Evolutionary conservation across 768 basidiomycete genomes (phyloP).

Genomic region (Xerocomellus chrysenteron): DNA sequence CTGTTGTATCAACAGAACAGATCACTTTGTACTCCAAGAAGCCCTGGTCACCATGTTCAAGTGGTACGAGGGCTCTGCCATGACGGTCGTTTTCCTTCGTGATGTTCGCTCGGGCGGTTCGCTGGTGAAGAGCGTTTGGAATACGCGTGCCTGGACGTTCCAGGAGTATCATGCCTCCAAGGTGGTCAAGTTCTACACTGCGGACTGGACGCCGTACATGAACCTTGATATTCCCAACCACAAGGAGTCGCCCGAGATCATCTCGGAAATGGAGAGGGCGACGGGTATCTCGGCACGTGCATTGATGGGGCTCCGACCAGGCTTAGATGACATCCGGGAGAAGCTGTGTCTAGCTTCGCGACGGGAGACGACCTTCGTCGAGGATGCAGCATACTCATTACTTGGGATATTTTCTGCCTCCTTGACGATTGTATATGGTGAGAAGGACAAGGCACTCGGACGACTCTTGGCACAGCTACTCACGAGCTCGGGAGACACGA

Average conservation of each 20-base stretch:
- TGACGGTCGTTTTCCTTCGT: too few species aligned
- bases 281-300: neutral
- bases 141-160: conserved; percentile 3
- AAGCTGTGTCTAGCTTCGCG: conserved; percentile 1
- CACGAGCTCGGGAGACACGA: conserved; percentile 2
- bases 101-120: neutral
- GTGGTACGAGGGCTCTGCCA: too few species aligned
- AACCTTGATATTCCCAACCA: conserved; percentile 1
- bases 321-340: neutral
- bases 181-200: conserved; percentile 1
- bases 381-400: conserved; percentile 7
- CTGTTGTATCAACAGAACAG: too few species aligned
- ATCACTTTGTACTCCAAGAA: too few species aligned
- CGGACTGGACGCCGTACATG: neutral
- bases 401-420: neutral
- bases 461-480: neutral
- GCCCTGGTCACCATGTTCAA: too few species aligned
- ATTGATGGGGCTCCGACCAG: neutral
- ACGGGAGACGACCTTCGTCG: neutral
- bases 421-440: conserved; percentile 2
- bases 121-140: conserved; percentile 1
- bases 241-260: conserved; percentile 2
- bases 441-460: conserved; percentile 1
- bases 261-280: conserved; percentile 6
- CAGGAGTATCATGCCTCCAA: conserved; percentile 8